A percentile compares a stretch with the other conserved stretches of the same genome.
These are phyloP conservation scores for Neostapfia colusana DNA, from an alignment of 176 grass and related monocot genomes.

Conservation along the genomic window DNA sequence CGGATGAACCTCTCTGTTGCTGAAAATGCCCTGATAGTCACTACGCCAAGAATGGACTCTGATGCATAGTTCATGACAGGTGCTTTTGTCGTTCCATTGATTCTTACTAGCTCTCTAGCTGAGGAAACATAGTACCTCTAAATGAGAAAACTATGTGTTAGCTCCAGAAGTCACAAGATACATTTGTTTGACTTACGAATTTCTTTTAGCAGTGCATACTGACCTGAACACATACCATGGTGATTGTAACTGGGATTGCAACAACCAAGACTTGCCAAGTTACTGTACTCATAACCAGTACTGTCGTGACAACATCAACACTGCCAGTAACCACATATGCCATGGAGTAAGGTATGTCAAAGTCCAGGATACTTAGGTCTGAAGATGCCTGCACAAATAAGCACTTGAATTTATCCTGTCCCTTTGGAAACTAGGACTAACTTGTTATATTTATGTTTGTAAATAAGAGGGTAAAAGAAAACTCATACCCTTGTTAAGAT, in stretches of 20 bases:
- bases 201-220: conserved; percentile 19
- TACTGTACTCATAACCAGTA: conserved; percentile 67
- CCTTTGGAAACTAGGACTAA: neutral
- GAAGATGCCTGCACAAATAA: conserved; percentile 74
- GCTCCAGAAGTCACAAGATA: conserved; percentile 7
- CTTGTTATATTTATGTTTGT: conserved; percentile 6
- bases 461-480: conserved; percentile 2
- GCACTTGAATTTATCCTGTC: neutral
- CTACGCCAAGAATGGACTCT: conserved; percentile 70
- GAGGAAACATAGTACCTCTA: conserved; percentile 84
- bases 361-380: conserved; percentile 93
- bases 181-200: neutral
- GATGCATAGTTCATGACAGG: conserved; percentile 90
- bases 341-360: conserved; percentile 92
- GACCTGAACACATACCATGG: conserved; percentile 73
- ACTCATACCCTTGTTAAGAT: conserved; percentile 79
- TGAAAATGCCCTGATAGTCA: conserved; percentile 73
- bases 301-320: conserved; percentile 43
- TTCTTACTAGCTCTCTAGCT: conserved; percentile 88
- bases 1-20: conserved; percentile 63
- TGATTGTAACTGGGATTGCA: conserved; percentile 65
- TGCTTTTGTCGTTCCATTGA: conserved; percentile 94
- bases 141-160: conserved; percentile 32
- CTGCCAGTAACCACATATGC: conserved; percentile 51
- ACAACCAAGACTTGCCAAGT: conserved; percentile 86